Conservation (phyloP, 805 yeast species). For the Lipomyces yamanashiensis region DNA sequence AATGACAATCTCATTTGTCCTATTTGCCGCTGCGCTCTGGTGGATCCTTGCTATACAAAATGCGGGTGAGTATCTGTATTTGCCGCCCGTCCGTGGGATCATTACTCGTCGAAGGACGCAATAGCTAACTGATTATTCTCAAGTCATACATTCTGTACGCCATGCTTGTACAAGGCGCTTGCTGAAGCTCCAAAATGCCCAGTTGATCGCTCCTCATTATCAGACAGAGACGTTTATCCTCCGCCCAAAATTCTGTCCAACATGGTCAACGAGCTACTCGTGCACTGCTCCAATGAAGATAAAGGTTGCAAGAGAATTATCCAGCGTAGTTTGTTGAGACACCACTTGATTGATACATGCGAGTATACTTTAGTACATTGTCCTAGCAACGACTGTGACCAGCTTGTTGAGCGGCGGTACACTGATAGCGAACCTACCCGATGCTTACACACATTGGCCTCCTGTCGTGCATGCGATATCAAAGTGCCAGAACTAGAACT, state of each 20-base stretch:
- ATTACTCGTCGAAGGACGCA: neutral
- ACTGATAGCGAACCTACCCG: conserved; percentile 1
- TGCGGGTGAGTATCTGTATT: conserved; percentile 52
- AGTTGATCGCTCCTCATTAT: conserved; percentile 59
- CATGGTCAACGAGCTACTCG: conserved; percentile 63
- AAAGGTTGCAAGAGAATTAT: conserved; percentile 65
- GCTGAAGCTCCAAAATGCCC: conserved; percentile 54
- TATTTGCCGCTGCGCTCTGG: conserved; percentile 68
- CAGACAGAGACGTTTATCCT: conserved; percentile 49
- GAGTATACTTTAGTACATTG: conserved; percentile 49
- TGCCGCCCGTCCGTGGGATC: conserved; percentile 2
- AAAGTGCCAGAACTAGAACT: conserved; percentile 17
- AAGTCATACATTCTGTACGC: conserved; percentile 63
- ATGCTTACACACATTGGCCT: conserved; percentile 6
- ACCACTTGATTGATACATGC: conserved; percentile 54
- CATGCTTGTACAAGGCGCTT: conserved; percentile 50
- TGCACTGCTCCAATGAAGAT: conserved; percentile 56
- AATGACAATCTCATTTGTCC: conserved; percentile 52
- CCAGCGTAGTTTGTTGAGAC: conserved; percentile 61
- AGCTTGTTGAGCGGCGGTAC: conserved; percentile 36
- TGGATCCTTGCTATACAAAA: conserved; percentile 62
- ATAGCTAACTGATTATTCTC: neutral
- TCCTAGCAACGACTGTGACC: conserved; percentile 40
- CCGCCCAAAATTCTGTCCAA: conserved; percentile 65
- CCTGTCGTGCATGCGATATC: conserved; percentile 31